A percentile compares a stretch with the other conserved stretches of the same genome.
Evolutionary conservation across 2,329 filamentous ascomycete species (phyloP).

Genomic region (Pseudogymnoascus sp.): DNA sequence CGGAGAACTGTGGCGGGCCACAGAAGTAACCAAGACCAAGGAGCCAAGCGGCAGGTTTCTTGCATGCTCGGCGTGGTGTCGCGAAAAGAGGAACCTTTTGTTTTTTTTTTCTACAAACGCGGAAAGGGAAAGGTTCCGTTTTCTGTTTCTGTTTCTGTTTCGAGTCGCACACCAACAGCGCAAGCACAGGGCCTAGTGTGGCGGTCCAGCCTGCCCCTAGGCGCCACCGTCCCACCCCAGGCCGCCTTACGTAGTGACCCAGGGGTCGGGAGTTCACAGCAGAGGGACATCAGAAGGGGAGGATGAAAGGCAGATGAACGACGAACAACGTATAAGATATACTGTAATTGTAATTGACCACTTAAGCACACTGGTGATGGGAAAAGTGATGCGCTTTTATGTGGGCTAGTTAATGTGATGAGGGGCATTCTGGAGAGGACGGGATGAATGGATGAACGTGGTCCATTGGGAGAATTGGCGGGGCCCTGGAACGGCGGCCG

Average conservation of each 20-base stretch:
- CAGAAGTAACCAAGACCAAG: background rate
- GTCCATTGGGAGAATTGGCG: background rate
- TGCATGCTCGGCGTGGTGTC: background rate
- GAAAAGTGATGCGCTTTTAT: background rate
- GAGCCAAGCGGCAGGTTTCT: background rate
- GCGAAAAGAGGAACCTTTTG: background rate
- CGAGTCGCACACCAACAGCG: slow-evolving; percentile 2
- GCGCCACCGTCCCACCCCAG: slow-evolving; percentile 1
- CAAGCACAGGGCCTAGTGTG: background rate
- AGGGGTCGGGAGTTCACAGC: background rate
- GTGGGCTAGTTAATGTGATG: background rate
- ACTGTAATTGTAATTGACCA: background rate
- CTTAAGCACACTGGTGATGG: background rate
- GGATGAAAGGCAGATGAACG: background rate
- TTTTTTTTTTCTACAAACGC: background rate
- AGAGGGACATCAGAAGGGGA: background rate
- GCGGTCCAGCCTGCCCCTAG: background rate
- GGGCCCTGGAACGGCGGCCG: background rate
- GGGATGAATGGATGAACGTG: background rate
- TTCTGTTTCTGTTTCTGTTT: background rate
- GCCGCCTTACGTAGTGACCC: slow-evolving; percentile 4
- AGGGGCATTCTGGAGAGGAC: background rate
- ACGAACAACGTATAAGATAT: background rate
- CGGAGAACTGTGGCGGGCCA: background rate
- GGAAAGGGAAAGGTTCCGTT: background rate